Conservation (phyloP, 2,329 filamentous ascomycete genomes). For the Phoma sp. region DNA sequence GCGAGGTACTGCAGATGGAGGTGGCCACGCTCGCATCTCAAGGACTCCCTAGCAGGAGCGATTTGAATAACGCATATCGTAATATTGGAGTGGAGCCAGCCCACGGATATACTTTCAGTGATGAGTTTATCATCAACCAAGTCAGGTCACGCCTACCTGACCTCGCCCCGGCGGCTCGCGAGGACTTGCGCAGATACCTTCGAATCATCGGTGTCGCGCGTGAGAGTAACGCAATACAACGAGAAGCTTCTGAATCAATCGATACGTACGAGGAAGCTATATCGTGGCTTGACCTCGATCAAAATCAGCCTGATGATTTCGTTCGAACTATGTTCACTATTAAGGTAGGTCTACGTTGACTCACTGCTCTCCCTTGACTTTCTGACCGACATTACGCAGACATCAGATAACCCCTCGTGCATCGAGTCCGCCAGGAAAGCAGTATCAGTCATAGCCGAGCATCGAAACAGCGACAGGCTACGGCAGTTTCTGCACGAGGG, state of each 20-base stretch:
- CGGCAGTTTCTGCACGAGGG: slow-evolving; percentile 61
- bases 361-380: background rate
- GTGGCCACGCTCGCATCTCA: slow-evolving; percentile 64
- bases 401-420: slow-evolving; percentile 58
- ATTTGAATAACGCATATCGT: slow-evolving; percentile 64
- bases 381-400: slow-evolving; percentile 44
- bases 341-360: slow-evolving; percentile 53
- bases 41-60: slow-evolving; percentile 63
- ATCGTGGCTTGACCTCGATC: slow-evolving; percentile 62
- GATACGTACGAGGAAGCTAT: slow-evolving; percentile 70
- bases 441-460: slow-evolving; percentile 64
- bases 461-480: slow-evolving; percentile 62
- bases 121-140: slow-evolving; percentile 66
- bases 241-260: slow-evolving; percentile 64
- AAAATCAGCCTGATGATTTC: slow-evolving; percentile 61
- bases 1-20: slow-evolving; percentile 63
- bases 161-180: slow-evolving; percentile 59
- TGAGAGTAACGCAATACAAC: slow-evolving; percentile 63
- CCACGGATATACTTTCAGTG: slow-evolving; percentile 53
- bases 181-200: slow-evolving; percentile 63
- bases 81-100: slow-evolving; percentile 61
- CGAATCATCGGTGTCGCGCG: slow-evolving; percentile 66
- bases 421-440: slow-evolving; percentile 61
- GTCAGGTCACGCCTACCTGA: slow-evolving; percentile 67
- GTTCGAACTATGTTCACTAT: slow-evolving; percentile 63